These are phyloP conservation scores for Verticillium dahliae DNA, from an alignment of 2,329 filamentous ascomycete species.

Conservation along the genomic window DNA sequence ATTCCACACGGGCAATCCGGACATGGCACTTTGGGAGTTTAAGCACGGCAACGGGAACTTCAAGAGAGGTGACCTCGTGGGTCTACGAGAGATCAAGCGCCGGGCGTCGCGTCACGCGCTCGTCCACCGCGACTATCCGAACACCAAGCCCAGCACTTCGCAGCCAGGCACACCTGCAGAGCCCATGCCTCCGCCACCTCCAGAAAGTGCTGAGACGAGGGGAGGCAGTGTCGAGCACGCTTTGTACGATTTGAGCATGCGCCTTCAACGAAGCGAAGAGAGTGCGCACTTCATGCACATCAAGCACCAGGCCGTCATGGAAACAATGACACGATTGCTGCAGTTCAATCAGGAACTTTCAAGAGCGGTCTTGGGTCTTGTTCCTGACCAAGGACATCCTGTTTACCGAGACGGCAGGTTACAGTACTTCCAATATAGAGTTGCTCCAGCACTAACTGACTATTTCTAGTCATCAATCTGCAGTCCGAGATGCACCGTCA, in stretches of 20 bases:
- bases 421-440: neutral
- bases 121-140: slow-evolving; percentile 85
- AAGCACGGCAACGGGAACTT: slow-evolving; percentile 97
- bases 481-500: slow-evolving; percentile 58
- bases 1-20: slow-evolving; percentile 89
- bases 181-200: slow-evolving; percentile 53
- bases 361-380: slow-evolving; percentile 64
- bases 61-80: slow-evolving; percentile 87
- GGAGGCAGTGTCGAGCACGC: slow-evolving; percentile 72
- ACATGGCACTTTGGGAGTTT: slow-evolving; percentile 96
- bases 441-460: slow-evolving; percentile 1
- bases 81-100: slow-evolving; percentile 90
- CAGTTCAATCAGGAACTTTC: slow-evolving; percentile 84
- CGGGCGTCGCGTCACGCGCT: slow-evolving; percentile 87
- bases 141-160: slow-evolving; percentile 66
- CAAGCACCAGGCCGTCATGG: slow-evolving; percentile 75
- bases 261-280: slow-evolving; percentile 79
- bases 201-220: slow-evolving; percentile 69
- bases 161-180: slow-evolving; percentile 83
- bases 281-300: slow-evolving; percentile 70
- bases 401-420: slow-evolving; percentile 76
- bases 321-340: slow-evolving; percentile 63
- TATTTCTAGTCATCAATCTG: slow-evolving; percentile 40
- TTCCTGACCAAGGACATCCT: slow-evolving; percentile 68
- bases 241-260: slow-evolving; percentile 70